These are phyloP conservation scores for Cerrena zonata DNA, from an alignment of 1,284 basidiomycete species.

Conservation along the genomic window DNA sequence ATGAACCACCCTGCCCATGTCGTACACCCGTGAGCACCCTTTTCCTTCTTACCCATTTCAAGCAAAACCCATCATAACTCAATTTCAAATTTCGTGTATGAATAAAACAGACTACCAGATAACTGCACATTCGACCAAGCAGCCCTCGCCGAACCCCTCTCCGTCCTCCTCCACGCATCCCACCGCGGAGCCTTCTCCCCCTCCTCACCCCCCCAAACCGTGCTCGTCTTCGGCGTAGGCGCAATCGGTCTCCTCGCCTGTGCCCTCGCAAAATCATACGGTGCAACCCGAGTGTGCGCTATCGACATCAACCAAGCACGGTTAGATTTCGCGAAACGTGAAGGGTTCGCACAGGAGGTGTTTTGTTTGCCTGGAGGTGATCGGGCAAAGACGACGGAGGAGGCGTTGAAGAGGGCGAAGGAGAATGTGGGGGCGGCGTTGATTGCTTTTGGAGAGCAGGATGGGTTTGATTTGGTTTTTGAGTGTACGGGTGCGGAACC, in stretches of 20 bases:
- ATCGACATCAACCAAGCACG: slow-evolving; percentile 82
- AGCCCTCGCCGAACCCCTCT: slow-evolving; percentile 86
- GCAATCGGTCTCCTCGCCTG: slow-evolving; percentile 88
- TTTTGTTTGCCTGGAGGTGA: slow-evolving; percentile 49
- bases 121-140: slow-evolving; percentile 72
- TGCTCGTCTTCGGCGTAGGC: slow-evolving; percentile 87
- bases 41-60: slow-evolving; percentile 1
- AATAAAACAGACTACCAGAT: slow-evolving; percentile 62
- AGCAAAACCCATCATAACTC: background rate
- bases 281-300: slow-evolving; percentile 68
- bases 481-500: slow-evolving; percentile 93
- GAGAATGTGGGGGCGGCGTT: slow-evolving; percentile 52
- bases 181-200: slow-evolving; percentile 75
- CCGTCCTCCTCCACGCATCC: slow-evolving; percentile 81
- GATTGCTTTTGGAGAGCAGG: slow-evolving; percentile 47
- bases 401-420: slow-evolving; percentile 65
- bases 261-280: slow-evolving; percentile 67
- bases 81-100: background rate
- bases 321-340: slow-evolving; percentile 66
- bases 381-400: slow-evolving; percentile 49
- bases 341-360: slow-evolving; percentile 74
- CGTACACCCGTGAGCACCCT: slow-evolving; percentile 72
- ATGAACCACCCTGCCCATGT: slow-evolving; percentile 86
- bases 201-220: slow-evolving; percentile 73
- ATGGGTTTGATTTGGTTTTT: slow-evolving; percentile 88